Evolutionary conservation across 1,284 basidiomycete species (phyloP).

Genomic region (Ceratobasidium sp.): DNA sequence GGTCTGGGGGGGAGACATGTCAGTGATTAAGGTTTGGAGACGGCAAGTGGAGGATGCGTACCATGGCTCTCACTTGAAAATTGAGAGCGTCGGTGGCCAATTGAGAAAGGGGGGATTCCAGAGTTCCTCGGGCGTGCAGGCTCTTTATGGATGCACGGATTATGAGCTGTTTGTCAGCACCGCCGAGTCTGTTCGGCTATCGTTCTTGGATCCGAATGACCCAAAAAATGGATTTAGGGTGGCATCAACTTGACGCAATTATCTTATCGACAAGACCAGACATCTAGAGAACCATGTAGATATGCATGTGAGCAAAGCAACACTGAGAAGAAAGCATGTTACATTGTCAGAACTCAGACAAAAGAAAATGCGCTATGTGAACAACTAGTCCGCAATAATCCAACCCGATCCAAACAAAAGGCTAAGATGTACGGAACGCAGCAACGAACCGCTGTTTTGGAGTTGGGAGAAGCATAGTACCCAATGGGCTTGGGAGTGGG

Average conservation of each 20-base stretch:
- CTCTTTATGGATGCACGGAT: slow-evolving; percentile 24
- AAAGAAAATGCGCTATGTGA: slow-evolving; percentile 21
- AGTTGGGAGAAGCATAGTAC: slow-evolving; percentile 31
- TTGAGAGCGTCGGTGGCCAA: not conserved
- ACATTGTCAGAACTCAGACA: not conserved
- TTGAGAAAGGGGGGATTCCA: slow-evolving; percentile 3
- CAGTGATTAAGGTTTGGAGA: not conserved
- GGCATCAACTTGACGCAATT: not conserved
- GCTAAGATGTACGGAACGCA: slow-evolving; percentile 4
- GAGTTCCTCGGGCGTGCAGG: not conserved
- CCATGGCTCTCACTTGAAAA: slow-evolving; percentile 20
- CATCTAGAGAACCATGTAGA: not conserved
- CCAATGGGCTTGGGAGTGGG: slow-evolving; percentile 33
- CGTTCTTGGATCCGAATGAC: not conserved
- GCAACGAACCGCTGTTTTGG: slow-evolving; percentile 25
- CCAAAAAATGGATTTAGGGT: not conserved
- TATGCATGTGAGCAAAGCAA: not conserved
- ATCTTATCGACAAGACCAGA: not conserved
- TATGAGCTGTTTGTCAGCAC: slow-evolving; percentile 6
- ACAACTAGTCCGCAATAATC: not conserved
- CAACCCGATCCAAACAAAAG: not conserved
- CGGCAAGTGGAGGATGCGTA: not conserved
- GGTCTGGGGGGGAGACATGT: not conserved
- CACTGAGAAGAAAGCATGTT: slow-evolving; percentile 7
- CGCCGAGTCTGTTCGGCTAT: slow-evolving; percentile 24